phyloP scores from a whole-genome alignment of 306 rosid genomes.

The Clitoria ternatea region DNA sequence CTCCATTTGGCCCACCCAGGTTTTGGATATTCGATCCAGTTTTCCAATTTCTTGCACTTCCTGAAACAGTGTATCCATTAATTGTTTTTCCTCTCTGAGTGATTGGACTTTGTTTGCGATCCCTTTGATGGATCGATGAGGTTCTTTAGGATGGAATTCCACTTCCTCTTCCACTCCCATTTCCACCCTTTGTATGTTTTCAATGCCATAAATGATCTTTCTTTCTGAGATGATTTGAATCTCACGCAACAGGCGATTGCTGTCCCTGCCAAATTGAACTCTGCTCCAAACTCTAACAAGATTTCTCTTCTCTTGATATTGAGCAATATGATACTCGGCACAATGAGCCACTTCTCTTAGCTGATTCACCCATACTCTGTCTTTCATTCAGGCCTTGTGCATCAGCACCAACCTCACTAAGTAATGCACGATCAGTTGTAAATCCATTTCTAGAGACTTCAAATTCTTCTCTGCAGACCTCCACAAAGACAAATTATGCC shows the following conservation, averaged over 20 bases:
- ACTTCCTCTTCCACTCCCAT: no score
- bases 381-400: not conserved
- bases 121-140: not conserved
- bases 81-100: not conserved
- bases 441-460: not conserved
- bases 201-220: constrained; percentile 5
- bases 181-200: constrained; percentile 6
- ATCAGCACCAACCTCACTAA: not conserved
- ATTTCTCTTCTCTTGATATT: not conserved
- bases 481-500: not conserved
- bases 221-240: not conserved
- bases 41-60: constrained; percentile 3
- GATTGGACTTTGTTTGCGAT: not conserved
- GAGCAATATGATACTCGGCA: not conserved
- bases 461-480: not conserved
- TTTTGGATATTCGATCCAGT: not conserved
- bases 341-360: not conserved
- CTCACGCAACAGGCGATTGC: not conserved
- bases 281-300: no score
- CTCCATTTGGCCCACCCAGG: constrained; percentile 16
- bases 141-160: no score
- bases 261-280: not conserved
- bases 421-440: not conserved
- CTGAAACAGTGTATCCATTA: constrained; percentile 12
- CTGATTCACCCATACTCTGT: constrained; percentile 24